phyloP scores from a whole-genome alignment of 1,284 basidiomycete species.

The Pseudozyma flocculosa region DNA sequence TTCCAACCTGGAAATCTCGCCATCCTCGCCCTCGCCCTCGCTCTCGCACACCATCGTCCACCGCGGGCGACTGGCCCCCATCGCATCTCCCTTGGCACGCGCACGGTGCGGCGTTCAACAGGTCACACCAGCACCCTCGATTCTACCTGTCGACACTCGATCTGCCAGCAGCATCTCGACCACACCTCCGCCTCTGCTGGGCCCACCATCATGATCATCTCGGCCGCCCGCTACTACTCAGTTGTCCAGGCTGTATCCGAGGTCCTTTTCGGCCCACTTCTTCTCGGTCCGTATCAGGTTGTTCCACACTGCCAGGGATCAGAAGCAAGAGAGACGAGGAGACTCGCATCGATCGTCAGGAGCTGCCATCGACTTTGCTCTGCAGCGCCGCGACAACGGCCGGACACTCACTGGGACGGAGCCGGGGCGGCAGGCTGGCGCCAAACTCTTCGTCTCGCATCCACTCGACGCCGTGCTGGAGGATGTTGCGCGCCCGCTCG shows the following conservation, averaged over 20 bases:
- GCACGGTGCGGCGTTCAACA: too few relatives aligned
- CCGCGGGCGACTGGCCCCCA: too few relatives aligned
- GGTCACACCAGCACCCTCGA: not conserved
- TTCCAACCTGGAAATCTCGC: too few relatives aligned
- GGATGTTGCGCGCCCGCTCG: conserved; percentile 70
- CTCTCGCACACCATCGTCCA: too few relatives aligned
- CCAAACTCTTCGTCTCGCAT: conserved; percentile 68
- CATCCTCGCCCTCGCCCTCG: too few relatives aligned
- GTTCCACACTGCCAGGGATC: conserved; percentile 66
- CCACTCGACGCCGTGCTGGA: conserved; percentile 74
- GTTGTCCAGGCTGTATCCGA: conserved; percentile 42
- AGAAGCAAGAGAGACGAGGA: not conserved
- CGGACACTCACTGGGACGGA: conserved; percentile 59
- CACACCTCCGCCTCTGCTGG: not conserved
- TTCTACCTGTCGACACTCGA: not conserved
- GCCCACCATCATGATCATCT: too few relatives aligned
- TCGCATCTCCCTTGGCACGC: too few relatives aligned
- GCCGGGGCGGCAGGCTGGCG: conserved; percentile 62
- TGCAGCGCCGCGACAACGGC: not conserved
- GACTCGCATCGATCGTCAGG: not conserved
- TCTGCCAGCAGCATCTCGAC: not conserved
- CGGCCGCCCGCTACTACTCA: too few relatives aligned
- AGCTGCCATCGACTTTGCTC: not conserved
- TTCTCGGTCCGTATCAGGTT: conserved; percentile 67
- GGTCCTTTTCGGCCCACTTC: conserved; percentile 59